A percentile compares a stretch with the other conserved stretches of the same genome.
These are phyloP conservation scores for Ceratocystis diversiconidia DNA, from an alignment of 2,329 filamentous ascomycete genomes.

Conservation along the genomic window DNA sequence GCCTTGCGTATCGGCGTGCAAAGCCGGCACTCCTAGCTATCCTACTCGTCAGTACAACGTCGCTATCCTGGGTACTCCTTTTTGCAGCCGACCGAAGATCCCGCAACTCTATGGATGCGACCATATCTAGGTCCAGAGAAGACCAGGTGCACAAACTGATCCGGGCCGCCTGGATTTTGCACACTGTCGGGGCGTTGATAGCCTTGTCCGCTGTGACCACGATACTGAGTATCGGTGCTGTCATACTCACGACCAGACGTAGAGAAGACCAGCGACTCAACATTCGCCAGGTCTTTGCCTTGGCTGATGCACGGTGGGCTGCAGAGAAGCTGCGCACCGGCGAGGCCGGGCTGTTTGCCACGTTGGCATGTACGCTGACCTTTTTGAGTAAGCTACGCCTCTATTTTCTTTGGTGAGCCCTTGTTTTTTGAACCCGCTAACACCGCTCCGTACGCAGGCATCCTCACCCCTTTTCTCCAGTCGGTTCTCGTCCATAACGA, in stretches of 20 bases:
- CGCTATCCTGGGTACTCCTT: constrained; percentile 15
- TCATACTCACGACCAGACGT: constrained; percentile 9
- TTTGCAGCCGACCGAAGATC: constrained; percentile 11
- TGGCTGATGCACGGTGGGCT: constrained; percentile 13
- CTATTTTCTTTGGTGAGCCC: too few relatives aligned
- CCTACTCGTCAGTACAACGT: constrained; percentile 13
- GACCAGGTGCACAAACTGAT: constrained; percentile 6
- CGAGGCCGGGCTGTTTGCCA: constrained; percentile 11
- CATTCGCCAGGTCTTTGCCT: constrained; percentile 15
- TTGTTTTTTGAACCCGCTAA: neutral
- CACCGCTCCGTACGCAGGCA: neutral
- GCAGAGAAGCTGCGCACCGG: constrained; percentile 11
- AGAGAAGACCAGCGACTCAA: constrained; percentile 6
- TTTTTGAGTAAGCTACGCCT: constrained; percentile 5
- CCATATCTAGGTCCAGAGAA: constrained; percentile 3
- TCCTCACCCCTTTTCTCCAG: constrained; percentile 14
- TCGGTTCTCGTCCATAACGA: constrained; percentile 9
- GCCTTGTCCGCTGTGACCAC: constrained; percentile 10
- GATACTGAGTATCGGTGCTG: constrained; percentile 11
- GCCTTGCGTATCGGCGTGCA: constrained; percentile 11
- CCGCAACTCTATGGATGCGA: constrained; percentile 4
- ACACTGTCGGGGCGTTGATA: constrained; percentile 15
- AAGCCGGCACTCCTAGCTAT: constrained; percentile 11
- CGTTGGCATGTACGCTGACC: constrained; percentile 8
- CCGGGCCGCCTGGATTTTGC: constrained; percentile 16